Evolutionary conservation across 2,329 filamentous ascomycete genomes (phyloP), one percentile per base, ranked within the genome.

Genomic region (Colletotrichum brevisporum): DNA sequence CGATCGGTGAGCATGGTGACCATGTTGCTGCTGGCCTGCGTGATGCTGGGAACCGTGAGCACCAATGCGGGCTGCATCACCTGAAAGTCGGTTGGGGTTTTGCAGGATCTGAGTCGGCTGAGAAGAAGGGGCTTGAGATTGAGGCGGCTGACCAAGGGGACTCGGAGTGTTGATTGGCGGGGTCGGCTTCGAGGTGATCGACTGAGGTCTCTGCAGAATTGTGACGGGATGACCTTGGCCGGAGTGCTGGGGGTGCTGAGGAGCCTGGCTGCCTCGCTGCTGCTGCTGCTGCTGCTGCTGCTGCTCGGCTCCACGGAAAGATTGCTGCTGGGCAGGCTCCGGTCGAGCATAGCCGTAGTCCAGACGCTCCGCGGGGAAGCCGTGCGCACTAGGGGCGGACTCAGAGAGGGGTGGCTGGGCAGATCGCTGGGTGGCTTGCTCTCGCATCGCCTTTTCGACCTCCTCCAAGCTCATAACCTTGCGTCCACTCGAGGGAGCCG

Each of bases 391-490:
- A 52, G 71, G 74, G 45, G 69, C 74, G n/a, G 77, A 74, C 41
- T 82, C 75, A 18, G 78, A 77, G 45, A 79, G 75, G 18, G 80
- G 72, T 8, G 80, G 77, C 64, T 82, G 76, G 18, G 71, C 36
- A 73, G 78, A 12, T 73, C 24, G 81, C 71, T 86, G 86, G 74
- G 88, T 87, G 39, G 89, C 82, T 73, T 95, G 91, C 41, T 88
- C 86, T 69, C 93, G 90, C 91, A 99, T 95, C 72, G 94, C 91
- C 62, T 95, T 95, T 82, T 99, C 96, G 21, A 99, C 95, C 83
- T 99, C 96, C 78, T 98, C 96, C 76, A 99, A 81, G 75, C 94
- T 98, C 92, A 99, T 91, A 82, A 98, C 91, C 83, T 95, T 98
- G 76, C 90, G 90, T 50, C 86, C 77, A 18, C 75, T 75, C 54